Evolutionary conservation across 306 rosid species (phyloP).

Genomic region (Albizia julibrissin): DNA sequence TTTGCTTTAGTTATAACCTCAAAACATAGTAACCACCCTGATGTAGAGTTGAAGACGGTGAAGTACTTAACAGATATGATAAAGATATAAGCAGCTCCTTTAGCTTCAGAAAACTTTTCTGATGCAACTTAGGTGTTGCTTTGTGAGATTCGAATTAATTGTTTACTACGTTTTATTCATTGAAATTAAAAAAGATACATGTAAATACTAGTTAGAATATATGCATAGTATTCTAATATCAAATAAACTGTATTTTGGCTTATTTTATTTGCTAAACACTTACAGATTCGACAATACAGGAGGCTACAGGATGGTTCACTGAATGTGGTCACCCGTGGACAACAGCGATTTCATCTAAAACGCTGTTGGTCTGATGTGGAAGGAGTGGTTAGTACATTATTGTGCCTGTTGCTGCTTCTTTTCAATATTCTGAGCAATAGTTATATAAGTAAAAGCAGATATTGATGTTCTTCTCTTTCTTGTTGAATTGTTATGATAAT

Average conservation of each 20-base stretch:
- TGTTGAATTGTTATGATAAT: constrained; percentile 28
- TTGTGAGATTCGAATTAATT: constrained; percentile 17
- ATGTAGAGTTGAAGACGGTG: neutral
- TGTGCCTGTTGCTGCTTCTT: constrained; percentile 25
- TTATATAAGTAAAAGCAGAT: constrained; percentile 34
- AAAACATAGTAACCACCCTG: constrained; percentile 9
- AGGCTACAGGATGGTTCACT: constrained; percentile 83
- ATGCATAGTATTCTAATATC: constrained; percentile 12
- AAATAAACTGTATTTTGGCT: constrained; percentile 25
- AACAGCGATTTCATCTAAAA: constrained; percentile 77
- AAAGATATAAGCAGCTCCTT: neutral
- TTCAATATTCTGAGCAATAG: constrained; percentile 6
- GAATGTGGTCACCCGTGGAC: constrained; percentile 88
- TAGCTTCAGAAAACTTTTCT: constrained; percentile 19
- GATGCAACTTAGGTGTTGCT: constrained; percentile 20
- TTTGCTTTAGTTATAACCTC: constrained; percentile 4
- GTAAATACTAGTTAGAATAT: constrained; percentile 21
- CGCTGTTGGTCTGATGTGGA: constrained; percentile 80
- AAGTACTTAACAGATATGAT: constrained; percentile 19
- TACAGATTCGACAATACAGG: constrained; percentile 82
- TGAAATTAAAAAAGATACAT: constrained; percentile 3
- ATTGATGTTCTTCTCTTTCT: constrained; percentile 17
- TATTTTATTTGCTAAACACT: constrained; percentile 31
- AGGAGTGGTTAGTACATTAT: constrained; percentile 68
- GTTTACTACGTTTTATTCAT: constrained; percentile 1